Conservation (phyloP, 495 filamentous ascomycete genomes). For the Penicillium cosmopolitanum region DNA sequence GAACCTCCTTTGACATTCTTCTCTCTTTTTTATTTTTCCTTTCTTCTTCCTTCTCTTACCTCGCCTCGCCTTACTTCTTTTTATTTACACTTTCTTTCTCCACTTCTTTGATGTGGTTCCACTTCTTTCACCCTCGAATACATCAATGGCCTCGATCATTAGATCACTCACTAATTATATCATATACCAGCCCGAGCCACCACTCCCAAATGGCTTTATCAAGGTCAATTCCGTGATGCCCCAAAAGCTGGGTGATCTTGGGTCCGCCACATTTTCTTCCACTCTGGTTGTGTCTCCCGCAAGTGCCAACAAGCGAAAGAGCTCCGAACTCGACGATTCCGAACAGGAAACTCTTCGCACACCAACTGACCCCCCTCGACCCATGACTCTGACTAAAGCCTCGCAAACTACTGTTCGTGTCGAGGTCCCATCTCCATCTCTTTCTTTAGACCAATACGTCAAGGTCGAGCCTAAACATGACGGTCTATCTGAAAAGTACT, state of each 20-base stretch:
- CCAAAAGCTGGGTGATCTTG: neutral
- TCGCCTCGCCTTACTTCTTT: neutral
- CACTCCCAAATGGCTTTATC: neutral
- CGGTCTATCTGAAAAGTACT: neutral
- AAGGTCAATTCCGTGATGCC: neutral
- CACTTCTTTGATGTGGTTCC: too few relatives aligned
- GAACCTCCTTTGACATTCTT: neutral
- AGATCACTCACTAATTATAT: neutral
- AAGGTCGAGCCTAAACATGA: neutral
- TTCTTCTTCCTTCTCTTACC: neutral
- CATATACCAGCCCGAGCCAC: neutral
- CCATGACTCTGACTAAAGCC: neutral
- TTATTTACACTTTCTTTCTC: too few relatives aligned
- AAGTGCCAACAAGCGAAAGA: neutral
- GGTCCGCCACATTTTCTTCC: neutral
- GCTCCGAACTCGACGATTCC: neutral
- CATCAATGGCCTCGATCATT: neutral
- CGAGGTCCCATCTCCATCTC: neutral
- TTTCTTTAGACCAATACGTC: neutral
- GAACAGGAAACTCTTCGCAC: neutral
- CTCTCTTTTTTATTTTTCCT: neutral
- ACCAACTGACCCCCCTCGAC: neutral
- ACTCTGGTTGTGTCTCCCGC: neutral
- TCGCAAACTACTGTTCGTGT: neutral
- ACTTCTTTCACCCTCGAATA: neutral